Base-by-base conservation (phyloP, 2,329 filamentous ascomycete species). In the Xylariaceae sp. region DNA sequence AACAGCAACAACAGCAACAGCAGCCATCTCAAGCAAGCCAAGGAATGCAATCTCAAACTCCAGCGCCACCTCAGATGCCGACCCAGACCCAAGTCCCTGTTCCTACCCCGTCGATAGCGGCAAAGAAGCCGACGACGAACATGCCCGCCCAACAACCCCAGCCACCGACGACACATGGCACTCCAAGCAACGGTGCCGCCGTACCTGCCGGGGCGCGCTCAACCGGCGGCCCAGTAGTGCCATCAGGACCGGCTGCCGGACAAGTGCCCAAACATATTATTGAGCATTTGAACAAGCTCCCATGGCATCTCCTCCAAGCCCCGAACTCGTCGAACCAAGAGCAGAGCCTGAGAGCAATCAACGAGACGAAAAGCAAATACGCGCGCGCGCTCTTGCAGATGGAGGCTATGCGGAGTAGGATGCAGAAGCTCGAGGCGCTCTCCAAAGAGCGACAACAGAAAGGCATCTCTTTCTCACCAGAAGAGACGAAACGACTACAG, bases 381-480 rank as follows among this genome's bases (percentile, higher is more conserved):
- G 34, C 43, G 12, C 48, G 47, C 13, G 44, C 37, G 3, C 45
- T 61, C 6, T 33, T 50, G 11, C 36, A 48, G 13, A 59, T 61
- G 57, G 59, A 61, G 21, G 19, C 16, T 9, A 38, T 42, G 1
- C 55, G 50, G 40, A 38, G 23, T 8, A 38, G 48, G 14, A 33
- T 43, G 4, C 13, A 30, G 2, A 54, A 48, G 16, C 11, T 54
- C 2, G 52, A 59, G 3, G 33, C 29, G 1, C 9, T 52, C 8
- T 6, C 59, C 16, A 59, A 58, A 30, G 55, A 59, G 0, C 48
- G 53, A 2, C 40, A 50, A 19, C 44, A 51, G 4, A 57, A 53
- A 26, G 50, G 50, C 2, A 49, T 48, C 5, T 41, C 47, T 0
- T 28, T 50, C 1, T 13, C 46, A 5, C 17, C 38, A 0, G 57